Conservation (phyloP, 768 basidiomycete species). For the Amyloporia xantha region DNA sequence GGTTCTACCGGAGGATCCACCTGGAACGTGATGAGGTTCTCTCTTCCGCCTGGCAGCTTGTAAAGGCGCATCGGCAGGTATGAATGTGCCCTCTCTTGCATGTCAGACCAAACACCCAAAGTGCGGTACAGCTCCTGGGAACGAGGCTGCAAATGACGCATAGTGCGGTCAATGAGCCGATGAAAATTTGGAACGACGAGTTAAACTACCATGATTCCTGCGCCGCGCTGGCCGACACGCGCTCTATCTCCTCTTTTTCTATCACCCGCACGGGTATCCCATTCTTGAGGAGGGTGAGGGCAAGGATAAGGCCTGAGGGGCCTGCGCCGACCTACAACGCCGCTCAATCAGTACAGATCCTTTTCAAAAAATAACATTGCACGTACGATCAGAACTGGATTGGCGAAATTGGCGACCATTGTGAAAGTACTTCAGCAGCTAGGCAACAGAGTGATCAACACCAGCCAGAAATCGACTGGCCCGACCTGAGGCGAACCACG, state of each 20-base stretch:
- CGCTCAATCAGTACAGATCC: neutral
- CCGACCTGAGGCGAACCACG: too few relatives aligned
- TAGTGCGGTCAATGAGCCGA: neutral
- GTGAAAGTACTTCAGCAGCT: too few relatives aligned
- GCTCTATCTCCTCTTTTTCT: conserved; percentile 3
- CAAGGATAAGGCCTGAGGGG: conserved; percentile 8
- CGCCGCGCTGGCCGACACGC: conserved; percentile 18
- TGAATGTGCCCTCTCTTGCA: conserved; percentile 6
- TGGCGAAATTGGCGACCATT: too few relatives aligned
- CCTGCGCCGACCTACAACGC: conserved; percentile 12
- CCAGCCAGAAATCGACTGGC: too few relatives aligned
- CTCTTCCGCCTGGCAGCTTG: conserved; percentile 14
- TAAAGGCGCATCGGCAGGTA: conserved; percentile 9
- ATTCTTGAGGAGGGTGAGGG: conserved; percentile 11
- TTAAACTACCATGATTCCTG: conserved; percentile 8
- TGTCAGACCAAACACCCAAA: conserved; percentile 15
- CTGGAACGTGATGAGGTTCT: conserved; percentile 4
- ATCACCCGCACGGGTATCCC: conserved; percentile 11
- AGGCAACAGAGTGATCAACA: too few relatives aligned
- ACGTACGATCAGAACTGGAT: neutral
- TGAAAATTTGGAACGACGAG: neutral
- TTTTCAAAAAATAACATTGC: neutral
- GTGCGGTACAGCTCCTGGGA: conserved; percentile 14
- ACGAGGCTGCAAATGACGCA: conserved; percentile 10
- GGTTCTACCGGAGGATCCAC: neutral